These are phyloP conservation scores for Cudoniella acicularis DNA, from an alignment of 495 filamentous ascomycete species.

Conservation along the genomic window DNA sequence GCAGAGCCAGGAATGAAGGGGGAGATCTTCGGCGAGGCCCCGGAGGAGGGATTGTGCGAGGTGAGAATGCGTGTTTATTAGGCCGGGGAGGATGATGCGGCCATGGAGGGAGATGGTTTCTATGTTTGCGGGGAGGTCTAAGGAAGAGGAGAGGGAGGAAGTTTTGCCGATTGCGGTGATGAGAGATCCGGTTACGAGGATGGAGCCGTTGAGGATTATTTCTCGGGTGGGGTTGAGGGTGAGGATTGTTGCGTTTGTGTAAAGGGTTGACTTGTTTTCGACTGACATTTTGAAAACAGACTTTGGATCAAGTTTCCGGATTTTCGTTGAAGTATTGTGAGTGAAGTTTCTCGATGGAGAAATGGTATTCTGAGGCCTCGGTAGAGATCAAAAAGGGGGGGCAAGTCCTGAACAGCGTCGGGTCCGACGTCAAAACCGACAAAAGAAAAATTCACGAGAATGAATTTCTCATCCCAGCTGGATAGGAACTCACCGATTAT, in stretches of 20 bases:
- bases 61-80: constrained; percentile 24
- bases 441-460: background rate
- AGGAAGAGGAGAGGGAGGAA: background rate
- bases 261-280: constrained; percentile 18
- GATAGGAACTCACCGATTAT: constrained; percentile 18
- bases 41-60: constrained; percentile 22
- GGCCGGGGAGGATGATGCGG: constrained; percentile 21
- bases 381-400: too few relatives aligned
- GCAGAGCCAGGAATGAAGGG: constrained; percentile 22
- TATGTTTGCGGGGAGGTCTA: constrained; percentile 8
- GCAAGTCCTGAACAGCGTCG: background rate
- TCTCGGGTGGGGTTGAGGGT: constrained; percentile 20
- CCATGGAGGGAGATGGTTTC: constrained; percentile 11
- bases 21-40: constrained; percentile 20
- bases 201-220: constrained; percentile 19
- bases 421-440: background rate
- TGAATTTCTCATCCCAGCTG: too few relatives aligned
- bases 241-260: constrained; percentile 21
- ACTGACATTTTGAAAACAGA: constrained; percentile 12
- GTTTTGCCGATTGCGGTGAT: constrained; percentile 17
- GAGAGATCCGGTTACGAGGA: constrained; percentile 15
- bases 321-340: too few relatives aligned
- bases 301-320: too few relatives aligned
- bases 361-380: too few relatives aligned
- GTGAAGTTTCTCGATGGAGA: too few relatives aligned